phyloP scores from a whole-genome alignment of 2,329 filamentous ascomycete genomes.

The Fusarium sp. region DNA sequence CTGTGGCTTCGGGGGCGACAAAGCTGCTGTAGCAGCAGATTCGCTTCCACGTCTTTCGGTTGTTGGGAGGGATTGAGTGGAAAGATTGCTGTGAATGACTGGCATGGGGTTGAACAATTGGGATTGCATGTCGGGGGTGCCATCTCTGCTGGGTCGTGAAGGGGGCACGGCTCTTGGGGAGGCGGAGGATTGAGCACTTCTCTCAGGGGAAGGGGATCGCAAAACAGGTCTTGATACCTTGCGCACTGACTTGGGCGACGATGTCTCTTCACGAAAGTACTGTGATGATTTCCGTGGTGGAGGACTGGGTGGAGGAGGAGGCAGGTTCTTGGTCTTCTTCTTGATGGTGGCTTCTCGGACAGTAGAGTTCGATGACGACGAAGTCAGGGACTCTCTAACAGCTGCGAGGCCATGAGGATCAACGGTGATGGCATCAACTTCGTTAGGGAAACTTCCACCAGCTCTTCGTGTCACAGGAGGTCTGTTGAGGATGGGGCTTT shows the following conservation, averaged over 20 bases:
- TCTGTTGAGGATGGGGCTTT: conserved; percentile 66
- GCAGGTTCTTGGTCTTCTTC: conserved; percentile 57
- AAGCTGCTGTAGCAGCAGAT: conserved; percentile 47
- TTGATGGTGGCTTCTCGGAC: conserved; percentile 64
- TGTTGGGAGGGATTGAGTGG: conserved; percentile 58
- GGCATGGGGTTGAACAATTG: conserved; percentile 64
- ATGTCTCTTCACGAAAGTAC: conserved; percentile 59
- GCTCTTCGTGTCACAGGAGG: conserved; percentile 71
- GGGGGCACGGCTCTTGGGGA: conserved; percentile 59
- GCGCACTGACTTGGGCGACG: conserved; percentile 54
- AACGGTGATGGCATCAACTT: conserved; percentile 57
- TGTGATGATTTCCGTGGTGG: conserved; percentile 72
- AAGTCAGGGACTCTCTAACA: conserved; percentile 76
- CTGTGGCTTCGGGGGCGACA: conserved; percentile 51
- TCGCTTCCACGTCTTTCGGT: conserved; percentile 60
- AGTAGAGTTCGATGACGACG: conserved; percentile 79
- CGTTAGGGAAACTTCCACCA: conserved; percentile 66
- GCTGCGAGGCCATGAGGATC: conserved; percentile 71
- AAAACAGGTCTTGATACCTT: conserved; percentile 47
- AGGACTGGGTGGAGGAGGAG: conserved; percentile 68
- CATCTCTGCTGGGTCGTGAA: conserved; percentile 74
- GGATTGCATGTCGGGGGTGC: conserved; percentile 70
- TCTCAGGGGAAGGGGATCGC: conserved; percentile 51
- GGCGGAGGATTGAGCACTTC: conserved; percentile 41
- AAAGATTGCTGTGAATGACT: conserved; percentile 72